Conservation (phyloP, 2,329 filamentous ascomycete genomes). For the Epichloe sibirici region DNA sequence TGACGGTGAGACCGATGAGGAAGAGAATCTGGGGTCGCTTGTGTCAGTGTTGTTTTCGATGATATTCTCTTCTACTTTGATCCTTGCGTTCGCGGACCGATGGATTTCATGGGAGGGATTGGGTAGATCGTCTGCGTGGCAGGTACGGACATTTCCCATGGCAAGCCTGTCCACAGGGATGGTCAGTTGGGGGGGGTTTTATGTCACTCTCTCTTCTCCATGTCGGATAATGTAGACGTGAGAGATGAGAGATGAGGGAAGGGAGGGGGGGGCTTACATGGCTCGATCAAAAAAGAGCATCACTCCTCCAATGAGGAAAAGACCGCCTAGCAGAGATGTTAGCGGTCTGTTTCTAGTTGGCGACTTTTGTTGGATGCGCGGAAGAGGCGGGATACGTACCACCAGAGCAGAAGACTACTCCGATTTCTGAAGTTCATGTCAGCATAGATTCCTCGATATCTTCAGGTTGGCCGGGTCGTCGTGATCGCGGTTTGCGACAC, state of each 20-base stretch:
- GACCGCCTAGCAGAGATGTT: constrained; percentile 49
- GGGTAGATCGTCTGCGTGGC: constrained; percentile 1
- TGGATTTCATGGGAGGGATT: not conserved
- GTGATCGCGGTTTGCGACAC: constrained; percentile 1
- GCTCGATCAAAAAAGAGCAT: constrained; percentile 96
- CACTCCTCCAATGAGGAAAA: constrained; percentile 90
- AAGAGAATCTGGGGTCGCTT: constrained; percentile 69
- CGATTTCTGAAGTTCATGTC: constrained; percentile 57
- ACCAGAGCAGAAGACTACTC: constrained; percentile 93
- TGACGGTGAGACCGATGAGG: constrained; percentile 88
- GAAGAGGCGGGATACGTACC: constrained; percentile 48
- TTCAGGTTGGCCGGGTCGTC: not conserved
- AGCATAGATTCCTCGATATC: not conserved
- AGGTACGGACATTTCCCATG: constrained; percentile 74
- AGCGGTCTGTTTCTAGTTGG: constrained; percentile 11
- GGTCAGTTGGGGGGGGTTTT: not conserved
- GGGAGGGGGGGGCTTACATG: constrained; percentile 48
- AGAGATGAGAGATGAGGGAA: not conserved
- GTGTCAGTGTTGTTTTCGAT: constrained; percentile 6
- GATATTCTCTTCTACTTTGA: constrained; percentile 1
- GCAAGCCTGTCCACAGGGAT: constrained; percentile 52
- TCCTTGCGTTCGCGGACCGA: no score
- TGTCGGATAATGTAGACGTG: not conserved
- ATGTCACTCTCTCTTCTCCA: not conserved
- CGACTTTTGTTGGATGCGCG: not conserved